Percentiles rank a stretch among this genome's conserved stretches.
These are phyloP conservation scores for Cunninghamia lanceolata DNA, from an alignment of 75 land plant species.

Conservation along the genomic window DNA sequence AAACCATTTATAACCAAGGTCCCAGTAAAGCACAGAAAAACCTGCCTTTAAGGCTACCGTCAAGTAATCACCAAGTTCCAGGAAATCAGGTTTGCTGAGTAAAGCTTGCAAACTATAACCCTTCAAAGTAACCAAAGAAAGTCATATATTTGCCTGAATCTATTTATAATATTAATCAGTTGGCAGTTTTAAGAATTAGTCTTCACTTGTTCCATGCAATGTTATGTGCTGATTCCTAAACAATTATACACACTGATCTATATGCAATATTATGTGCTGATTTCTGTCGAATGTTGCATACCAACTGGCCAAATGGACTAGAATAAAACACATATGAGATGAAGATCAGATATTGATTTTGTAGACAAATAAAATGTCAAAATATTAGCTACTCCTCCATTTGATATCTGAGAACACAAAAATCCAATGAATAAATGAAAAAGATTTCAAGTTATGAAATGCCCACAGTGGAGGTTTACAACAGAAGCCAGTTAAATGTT, in stretches of 20 bases:
- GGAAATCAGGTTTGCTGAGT: background rate
- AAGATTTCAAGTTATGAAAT: background rate
- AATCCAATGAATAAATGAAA: background rate
- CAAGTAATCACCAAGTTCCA: background rate
- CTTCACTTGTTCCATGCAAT: background rate
- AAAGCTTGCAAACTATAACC: background rate
- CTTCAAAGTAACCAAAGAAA: background rate
- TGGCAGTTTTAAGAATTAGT: background rate
- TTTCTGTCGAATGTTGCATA: too few relatives aligned
- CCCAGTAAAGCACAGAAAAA: too few relatives aligned
- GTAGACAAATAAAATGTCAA: background rate
- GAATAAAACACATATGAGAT: background rate
- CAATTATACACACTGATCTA: background rate
- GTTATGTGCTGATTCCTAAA: background rate
- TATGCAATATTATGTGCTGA: background rate
- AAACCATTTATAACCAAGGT: too few relatives aligned
- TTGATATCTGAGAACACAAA: background rate
- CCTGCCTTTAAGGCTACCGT: too few relatives aligned
- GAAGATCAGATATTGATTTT: background rate
- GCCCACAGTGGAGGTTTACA: background rate
- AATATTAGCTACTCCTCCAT: background rate
- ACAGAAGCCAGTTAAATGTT: background rate
- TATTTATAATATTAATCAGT: background rate
- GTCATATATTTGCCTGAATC: background rate
- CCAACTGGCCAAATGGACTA: background rate